Percentiles rank a stretch among this genome's conserved stretches.
phyloP scores from a whole-genome alignment of 225 moss, liverwort and hornwort species.

The Bryum argenteum region DNA sequence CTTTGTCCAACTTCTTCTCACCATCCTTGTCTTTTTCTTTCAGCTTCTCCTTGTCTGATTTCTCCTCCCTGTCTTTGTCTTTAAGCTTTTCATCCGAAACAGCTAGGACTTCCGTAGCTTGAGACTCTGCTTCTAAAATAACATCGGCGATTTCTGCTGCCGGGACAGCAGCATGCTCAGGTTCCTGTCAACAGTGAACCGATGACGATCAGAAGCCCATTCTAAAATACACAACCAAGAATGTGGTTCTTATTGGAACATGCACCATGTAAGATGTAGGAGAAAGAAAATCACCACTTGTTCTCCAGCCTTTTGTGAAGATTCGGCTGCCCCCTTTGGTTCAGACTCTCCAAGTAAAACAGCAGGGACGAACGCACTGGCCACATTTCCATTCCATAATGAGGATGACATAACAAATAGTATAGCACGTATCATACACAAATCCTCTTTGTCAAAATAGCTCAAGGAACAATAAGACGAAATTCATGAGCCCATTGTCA shows the following conservation, averaged over 20 bases:
- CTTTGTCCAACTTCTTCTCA: constrained; percentile 83
- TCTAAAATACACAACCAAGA: constrained; percentile 9
- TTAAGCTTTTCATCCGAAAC: constrained; percentile 61
- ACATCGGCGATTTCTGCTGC: constrained; percentile 57
- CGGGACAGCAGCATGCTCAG: constrained; percentile 46
- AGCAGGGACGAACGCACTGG: constrained; percentile 96
- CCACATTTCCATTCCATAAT: constrained; percentile 17
- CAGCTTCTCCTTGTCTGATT: constrained; percentile 66
- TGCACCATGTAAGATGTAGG: constrained; percentile 16
- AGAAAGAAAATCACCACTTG: constrained; percentile 43
- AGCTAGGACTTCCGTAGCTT: constrained; percentile 38
- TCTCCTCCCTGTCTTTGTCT: constrained; percentile 73
- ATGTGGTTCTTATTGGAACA: constrained; percentile 9
- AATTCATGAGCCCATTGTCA: neutral
- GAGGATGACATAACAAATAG: constrained; percentile 1
- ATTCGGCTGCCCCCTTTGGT: constrained; percentile 65
- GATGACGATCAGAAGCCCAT: constrained; percentile 28
- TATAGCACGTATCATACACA: neutral
- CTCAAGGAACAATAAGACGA: neutral
- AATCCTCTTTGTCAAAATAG: neutral
- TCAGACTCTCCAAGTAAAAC: constrained; percentile 95
- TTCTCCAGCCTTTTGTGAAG: constrained; percentile 63
- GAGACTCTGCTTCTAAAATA: constrained; percentile 47
- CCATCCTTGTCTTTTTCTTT: constrained; percentile 73
- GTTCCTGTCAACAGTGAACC: constrained; percentile 47